Percentiles rank a stretch among this genome's conserved stretches.
Evolutionary conservation across 202 grass and related monocot species (phyloP).

Genomic region (Carex arenaria): DNA sequence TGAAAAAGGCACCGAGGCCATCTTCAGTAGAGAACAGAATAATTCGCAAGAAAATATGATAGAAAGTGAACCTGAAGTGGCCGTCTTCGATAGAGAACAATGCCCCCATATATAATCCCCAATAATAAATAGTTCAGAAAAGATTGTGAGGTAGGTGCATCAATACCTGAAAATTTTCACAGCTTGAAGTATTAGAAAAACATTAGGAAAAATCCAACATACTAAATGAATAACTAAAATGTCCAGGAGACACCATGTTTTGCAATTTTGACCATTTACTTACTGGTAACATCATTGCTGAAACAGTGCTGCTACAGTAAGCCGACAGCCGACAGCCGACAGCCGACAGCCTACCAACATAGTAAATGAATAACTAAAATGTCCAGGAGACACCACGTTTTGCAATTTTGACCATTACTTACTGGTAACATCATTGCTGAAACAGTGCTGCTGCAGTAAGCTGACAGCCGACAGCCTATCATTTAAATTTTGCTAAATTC

Average conservation of each 20-base stretch:
- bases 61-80: conserved; percentile 40
- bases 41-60: not conserved
- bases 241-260: not conserved
- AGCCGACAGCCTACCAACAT: not conserved
- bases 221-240: not conserved
- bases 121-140: conserved; percentile 62
- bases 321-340: not conserved
- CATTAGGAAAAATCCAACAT: not conserved
- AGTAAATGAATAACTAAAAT: no score
- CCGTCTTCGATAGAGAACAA: conserved; percentile 31
- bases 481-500: not conserved
- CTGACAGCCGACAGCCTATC: not conserved
- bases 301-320: not conserved
- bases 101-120: conserved; percentile 37
- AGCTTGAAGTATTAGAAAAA: not conserved
- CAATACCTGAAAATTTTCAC: conserved; percentile 35
- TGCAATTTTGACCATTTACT: not conserved
- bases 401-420: no score
- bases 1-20: no score
- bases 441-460: no score
- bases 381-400: no score
- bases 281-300: not conserved
- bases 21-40: not conserved
- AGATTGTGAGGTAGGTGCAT: conserved; percentile 59
- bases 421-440: no score